These are phyloP conservation scores for Linderina pennispora DNA, from an alignment of 192 early-diverging fungal species.

Conservation along the genomic window DNA sequence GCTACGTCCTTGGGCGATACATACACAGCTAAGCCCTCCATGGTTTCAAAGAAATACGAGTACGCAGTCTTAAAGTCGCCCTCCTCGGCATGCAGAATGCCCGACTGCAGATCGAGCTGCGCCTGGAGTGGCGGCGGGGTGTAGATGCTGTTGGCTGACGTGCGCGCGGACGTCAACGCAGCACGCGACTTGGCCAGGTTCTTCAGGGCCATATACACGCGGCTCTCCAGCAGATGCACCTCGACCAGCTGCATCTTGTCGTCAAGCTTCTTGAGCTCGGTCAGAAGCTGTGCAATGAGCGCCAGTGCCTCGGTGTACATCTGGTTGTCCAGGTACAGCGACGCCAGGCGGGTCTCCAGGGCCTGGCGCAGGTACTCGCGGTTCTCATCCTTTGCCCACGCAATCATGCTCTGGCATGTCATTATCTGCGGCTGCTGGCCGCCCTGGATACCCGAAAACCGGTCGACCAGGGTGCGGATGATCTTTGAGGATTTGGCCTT, in stretches of 20 bases:
- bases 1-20: slow-evolving; percentile 23
- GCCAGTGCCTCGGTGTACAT: slow-evolving; percentile 89
- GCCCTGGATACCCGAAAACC: slow-evolving; percentile 85
- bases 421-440: slow-evolving; percentile 85
- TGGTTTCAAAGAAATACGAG: slow-evolving; percentile 98
- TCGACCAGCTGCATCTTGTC: slow-evolving; percentile 98
- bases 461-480: slow-evolving; percentile 60
- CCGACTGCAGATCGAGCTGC: slow-evolving; percentile 93
- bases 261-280: slow-evolving; percentile 97
- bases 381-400: slow-evolving; percentile 90
- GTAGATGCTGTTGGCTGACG: slow-evolving; percentile 96
- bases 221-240: slow-evolving; percentile 92
- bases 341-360: slow-evolving; percentile 87
- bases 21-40: slow-evolving; percentile 79
- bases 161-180: slow-evolving; percentile 92
- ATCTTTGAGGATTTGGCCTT: slow-evolving; percentile 95
- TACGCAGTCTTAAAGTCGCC: slow-evolving; percentile 99
- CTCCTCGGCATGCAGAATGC: slow-evolving; percentile 95
- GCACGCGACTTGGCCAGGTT: slow-evolving; percentile 94
- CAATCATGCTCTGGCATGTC: slow-evolving; percentile 89
- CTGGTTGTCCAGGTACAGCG: slow-evolving; percentile 90
- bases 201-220: slow-evolving; percentile 85
- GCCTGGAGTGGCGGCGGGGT: slow-evolving; percentile 97
- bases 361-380: slow-evolving; percentile 93
- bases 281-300: slow-evolving; percentile 78